Evolutionary conservation across 1,284 basidiomycete species (phyloP).

Genomic region (Thecaphora frezii): DNA sequence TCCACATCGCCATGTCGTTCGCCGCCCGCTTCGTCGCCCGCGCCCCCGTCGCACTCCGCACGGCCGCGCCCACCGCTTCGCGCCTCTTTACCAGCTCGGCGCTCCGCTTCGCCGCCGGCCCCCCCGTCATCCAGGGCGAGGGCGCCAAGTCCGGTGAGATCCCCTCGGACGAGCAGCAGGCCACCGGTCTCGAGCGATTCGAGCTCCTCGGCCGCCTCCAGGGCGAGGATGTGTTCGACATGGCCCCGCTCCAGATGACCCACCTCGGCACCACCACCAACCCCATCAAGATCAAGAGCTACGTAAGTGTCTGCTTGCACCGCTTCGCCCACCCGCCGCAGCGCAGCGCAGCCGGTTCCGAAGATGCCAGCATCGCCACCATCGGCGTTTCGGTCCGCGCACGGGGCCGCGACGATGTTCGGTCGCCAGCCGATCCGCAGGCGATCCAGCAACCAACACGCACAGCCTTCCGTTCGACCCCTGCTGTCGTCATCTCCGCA

Average conservation of each 20-base stretch:
- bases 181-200: conserved; percentile 94
- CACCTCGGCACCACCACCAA: conserved; percentile 83
- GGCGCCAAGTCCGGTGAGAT: conserved; percentile 75
- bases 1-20: conserved; percentile 35
- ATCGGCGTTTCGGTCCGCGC: too few relatives aligned
- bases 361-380: too few relatives aligned
- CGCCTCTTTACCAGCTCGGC: conserved; percentile 44
- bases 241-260: conserved; percentile 79
- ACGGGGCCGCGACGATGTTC: too few relatives aligned
- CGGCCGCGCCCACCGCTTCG: conserved; percentile 25
- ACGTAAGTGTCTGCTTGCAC: too few relatives aligned
- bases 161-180: conserved; percentile 82
- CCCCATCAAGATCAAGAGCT: conserved; percentile 83
- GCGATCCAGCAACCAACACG: too few relatives aligned
- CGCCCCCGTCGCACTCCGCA: conserved; percentile 31
- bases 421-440: too few relatives aligned
- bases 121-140: conserved; percentile 73
- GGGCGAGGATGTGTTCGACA: conserved; percentile 88
- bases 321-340: too few relatives aligned
- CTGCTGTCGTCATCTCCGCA: too few relatives aligned
- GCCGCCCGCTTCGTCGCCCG: conserved; percentile 35
- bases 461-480: too few relatives aligned
- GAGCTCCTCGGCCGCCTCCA: conserved; percentile 85
- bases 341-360: background rate
- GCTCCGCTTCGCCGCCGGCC: conserved; percentile 46